Evolutionary conservation across 495 filamentous ascomycete genomes (phyloP).

Genomic region (Xylaria flabelliformis): DNA sequence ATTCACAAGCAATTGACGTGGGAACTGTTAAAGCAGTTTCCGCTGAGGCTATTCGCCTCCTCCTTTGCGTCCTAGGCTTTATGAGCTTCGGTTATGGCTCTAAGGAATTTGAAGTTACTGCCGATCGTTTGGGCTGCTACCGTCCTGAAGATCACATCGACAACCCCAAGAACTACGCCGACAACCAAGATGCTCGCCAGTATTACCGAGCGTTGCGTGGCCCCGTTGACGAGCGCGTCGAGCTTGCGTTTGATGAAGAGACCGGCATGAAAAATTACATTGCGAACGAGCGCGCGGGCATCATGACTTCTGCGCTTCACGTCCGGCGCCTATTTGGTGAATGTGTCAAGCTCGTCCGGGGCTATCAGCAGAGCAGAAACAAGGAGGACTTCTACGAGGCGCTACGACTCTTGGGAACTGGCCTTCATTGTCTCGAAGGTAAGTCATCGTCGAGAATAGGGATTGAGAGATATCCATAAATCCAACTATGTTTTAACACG

Average conservation of each 20-base stretch:
- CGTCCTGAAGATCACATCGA: constrained; percentile 89
- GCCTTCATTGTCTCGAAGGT: constrained; percentile 85
- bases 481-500: constrained; percentile 22
- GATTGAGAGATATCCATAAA: not conserved
- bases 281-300: constrained; percentile 74
- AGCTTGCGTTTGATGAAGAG: constrained; percentile 75
- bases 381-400: constrained; percentile 84
- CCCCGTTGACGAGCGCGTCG: constrained; percentile 77
- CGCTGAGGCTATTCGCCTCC: constrained; percentile 84
- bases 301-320: constrained; percentile 77
- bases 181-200: constrained; percentile 82
- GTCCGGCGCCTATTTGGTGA: constrained; percentile 74
- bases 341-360: constrained; percentile 75
- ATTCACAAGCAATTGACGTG: constrained; percentile 82
- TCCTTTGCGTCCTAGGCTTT: constrained; percentile 69
- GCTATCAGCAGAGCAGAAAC: constrained; percentile 64
- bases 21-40: constrained; percentile 88
- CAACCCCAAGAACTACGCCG: constrained; percentile 78
- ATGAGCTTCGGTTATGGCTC: constrained; percentile 82
- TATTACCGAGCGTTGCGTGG: constrained; percentile 81
- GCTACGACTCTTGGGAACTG: constrained; percentile 82
- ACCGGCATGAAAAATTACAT: constrained; percentile 94
- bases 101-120: constrained; percentile 88
- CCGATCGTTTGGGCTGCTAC: constrained; percentile 86
- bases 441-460: constrained; percentile 19